phyloP scores from a whole-genome alignment of 2,329 filamentous ascomycete species.

The Xylariaceae sp. region DNA sequence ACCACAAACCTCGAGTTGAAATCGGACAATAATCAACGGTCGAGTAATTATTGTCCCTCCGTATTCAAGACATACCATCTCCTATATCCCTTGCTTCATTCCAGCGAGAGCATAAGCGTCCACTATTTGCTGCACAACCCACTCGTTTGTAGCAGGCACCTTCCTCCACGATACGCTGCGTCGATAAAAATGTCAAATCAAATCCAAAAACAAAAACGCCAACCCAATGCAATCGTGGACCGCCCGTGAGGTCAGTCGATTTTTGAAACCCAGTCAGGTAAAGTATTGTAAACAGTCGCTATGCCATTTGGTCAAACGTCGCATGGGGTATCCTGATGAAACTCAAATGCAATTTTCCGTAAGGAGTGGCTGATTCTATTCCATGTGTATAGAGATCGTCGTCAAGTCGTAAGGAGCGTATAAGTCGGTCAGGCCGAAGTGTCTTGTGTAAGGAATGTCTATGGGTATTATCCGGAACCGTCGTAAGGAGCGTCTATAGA shows the following conservation, averaged over 20 bases:
- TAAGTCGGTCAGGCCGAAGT: slow-evolving; percentile 23
- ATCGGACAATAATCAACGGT: no score
- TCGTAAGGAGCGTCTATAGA: slow-evolving; percentile 37
- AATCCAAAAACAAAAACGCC: slow-evolving; percentile 21
- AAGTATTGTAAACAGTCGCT: slow-evolving; percentile 40
- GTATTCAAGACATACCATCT: no score
- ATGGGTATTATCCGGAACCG: slow-evolving; percentile 32
- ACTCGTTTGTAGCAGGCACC: no score
- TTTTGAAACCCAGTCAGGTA: slow-evolving; percentile 20
- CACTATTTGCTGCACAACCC: no score
- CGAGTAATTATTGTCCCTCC: no score
- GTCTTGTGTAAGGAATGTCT: slow-evolving; percentile 36
- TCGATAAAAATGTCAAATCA: slow-evolving; percentile 10
- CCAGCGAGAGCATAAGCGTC: no score
- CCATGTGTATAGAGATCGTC: slow-evolving; percentile 26
- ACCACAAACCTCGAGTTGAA: slow-evolving; percentile 14
- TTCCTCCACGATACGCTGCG: no score
- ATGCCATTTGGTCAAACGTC: slow-evolving; percentile 45
- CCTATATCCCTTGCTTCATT: no score
- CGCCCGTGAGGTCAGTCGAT: slow-evolving; percentile 19
- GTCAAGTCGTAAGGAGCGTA: slow-evolving; percentile 28
- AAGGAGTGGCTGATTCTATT: slow-evolving; percentile 31
- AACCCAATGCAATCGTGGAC: slow-evolving; percentile 25
- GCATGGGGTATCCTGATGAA: slow-evolving; percentile 24
- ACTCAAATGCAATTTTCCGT: slow-evolving; percentile 23